These are phyloP conservation scores for Plantago major DNA, from an alignment of 257 asterid species.

Conservation along the genomic window DNA sequence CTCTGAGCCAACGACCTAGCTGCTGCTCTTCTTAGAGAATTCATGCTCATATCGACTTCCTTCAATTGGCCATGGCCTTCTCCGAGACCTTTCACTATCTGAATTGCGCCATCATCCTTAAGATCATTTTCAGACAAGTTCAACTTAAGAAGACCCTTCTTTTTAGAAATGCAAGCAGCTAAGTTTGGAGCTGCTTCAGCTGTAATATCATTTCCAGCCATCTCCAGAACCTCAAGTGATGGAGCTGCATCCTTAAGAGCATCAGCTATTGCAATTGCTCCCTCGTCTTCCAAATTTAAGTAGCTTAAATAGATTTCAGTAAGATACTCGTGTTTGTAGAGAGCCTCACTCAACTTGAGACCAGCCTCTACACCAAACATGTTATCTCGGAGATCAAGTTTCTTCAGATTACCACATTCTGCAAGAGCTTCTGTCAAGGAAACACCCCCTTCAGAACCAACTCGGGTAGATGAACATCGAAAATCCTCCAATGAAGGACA, in stretches of 20 bases:
- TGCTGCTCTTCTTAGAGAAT: conserved; percentile 56
- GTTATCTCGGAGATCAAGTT: conserved; percentile 92
- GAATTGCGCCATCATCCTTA: conserved; percentile 82
- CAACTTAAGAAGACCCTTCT: conserved; percentile 59
- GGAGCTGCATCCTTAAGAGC: conserved; percentile 67
- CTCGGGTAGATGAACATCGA: conserved; percentile 94
- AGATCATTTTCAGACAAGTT: conserved; percentile 77
- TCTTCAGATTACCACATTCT: conserved; percentile 55
- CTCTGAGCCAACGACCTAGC: conserved; percentile 59
- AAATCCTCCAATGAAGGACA: conserved; percentile 78
- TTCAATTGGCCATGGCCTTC: conserved; percentile 55
- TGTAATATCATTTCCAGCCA: conserved; percentile 94
- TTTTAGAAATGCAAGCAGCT: conserved; percentile 53
- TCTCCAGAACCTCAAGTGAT: conserved; percentile 62
- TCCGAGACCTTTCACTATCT: conserved; percentile 53
- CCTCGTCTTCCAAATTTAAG: conserved; percentile 83
- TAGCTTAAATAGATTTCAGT: conserved; percentile 75
- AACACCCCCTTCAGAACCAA: conserved; percentile 75
- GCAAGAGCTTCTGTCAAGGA: conserved; percentile 80
- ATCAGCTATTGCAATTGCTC: conserved; percentile 65
- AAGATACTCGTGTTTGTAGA: conserved; percentile 42
- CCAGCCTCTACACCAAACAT: conserved; percentile 88
- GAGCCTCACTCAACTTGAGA: conserved; percentile 63
- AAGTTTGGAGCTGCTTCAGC: conserved; percentile 60
- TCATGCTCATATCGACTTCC: conserved; percentile 78